Percentiles rank a stretch among this genome's conserved stretches.
Evolutionary conservation across 108 stramenopile genomes (phyloP).

Genomic region (Seminavis robusta): DNA sequence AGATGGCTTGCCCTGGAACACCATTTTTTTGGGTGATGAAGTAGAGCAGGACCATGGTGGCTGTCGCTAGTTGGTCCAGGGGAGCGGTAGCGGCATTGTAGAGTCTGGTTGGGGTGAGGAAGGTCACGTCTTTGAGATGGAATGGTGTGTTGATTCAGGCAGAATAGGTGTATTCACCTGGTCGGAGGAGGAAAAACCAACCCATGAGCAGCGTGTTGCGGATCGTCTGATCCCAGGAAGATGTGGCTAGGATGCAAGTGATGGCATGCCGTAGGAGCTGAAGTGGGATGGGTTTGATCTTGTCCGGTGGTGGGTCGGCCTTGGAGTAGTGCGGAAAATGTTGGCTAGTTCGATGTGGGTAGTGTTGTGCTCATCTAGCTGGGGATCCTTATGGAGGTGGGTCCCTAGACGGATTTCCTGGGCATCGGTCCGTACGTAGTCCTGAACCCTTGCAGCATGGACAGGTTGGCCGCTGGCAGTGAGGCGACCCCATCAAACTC

Average conservation of each 20-base stretch:
- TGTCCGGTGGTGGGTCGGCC: slow-evolving; percentile 28
- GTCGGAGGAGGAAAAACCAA: slow-evolving; percentile 16
- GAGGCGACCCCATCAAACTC: slow-evolving; percentile 11
- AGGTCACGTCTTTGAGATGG: slow-evolving; percentile 10
- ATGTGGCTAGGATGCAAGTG: neutral
- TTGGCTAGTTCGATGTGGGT: slow-evolving; percentile 9
- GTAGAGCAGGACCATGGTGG: slow-evolving; percentile 4
- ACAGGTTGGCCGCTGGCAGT: slow-evolving; percentile 23
- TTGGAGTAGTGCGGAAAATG: slow-evolving; percentile 12
- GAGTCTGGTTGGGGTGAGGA: too few species aligned
- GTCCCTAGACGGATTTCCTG: too few species aligned
- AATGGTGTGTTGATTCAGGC: slow-evolving; percentile 5
- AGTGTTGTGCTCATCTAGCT: too few species aligned
- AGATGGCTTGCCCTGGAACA: slow-evolving; percentile 25
- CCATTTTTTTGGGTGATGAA: slow-evolving; percentile 36
- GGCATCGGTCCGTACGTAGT: slow-evolving; percentile 15
- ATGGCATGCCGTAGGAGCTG: neutral
- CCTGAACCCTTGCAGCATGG: slow-evolving; percentile 15
- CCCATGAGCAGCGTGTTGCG: too few species aligned
- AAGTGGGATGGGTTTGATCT: slow-evolving; percentile 40
- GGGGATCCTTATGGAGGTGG: too few species aligned
- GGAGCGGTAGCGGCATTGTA: slow-evolving; percentile 4
- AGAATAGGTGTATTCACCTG: slow-evolving; percentile 27
- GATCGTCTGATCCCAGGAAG: neutral
- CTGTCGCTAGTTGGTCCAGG: slow-evolving; percentile 1